Evolutionary conservation across 106 monocot genomes (phyloP), one percentile per base, ranked within the genome.

Genomic region (Posidonia australis): DNA sequence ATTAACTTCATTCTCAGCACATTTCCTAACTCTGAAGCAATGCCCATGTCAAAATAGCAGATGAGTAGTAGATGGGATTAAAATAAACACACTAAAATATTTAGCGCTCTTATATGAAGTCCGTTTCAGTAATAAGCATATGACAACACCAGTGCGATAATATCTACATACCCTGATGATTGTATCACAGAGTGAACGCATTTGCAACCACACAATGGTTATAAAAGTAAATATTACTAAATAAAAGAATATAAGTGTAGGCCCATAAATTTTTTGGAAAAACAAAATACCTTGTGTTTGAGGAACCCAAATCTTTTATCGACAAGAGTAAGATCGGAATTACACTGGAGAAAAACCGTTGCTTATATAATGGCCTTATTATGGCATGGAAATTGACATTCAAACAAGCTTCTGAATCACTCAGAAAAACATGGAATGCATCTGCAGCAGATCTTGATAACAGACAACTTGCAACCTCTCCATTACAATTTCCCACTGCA

Each of bases 331-430:
- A 63, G 28, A 88, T 51, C 22, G 91, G 87, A 27, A 80, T 36
- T 64, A 88, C 74, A 67, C 58, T 81, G 51, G 87, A 78, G 79
- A 83, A 91, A 53, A 98, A 81, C 45, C 80, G 79, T 65, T 98
- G 98, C 55, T 91, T 85, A 64, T 83, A 85, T 36, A 98, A 80
- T 71, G 98, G 90, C 51, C 58, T 84, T 73, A 83, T 72, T 22
- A 56, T 79, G 54, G 87, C 82, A 85, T 98, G 84, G 26, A 98
- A 79, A 42, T 75, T 82, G 52, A 81, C 87, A 73, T 79, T 87
- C 60, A 98, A 74, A 75, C 84, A 90, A 67, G 41, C 67, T 23
- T 91, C 87, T 63, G 98, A 88, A 77, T 98, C 98, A 74, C 87
- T 75, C 57, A 83, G 70, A 67, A 98, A 58, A 47, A 98, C 36